Conservation (phyloP, 2,329 filamentous ascomycete species). For the Claviceps arundinis region DNA sequence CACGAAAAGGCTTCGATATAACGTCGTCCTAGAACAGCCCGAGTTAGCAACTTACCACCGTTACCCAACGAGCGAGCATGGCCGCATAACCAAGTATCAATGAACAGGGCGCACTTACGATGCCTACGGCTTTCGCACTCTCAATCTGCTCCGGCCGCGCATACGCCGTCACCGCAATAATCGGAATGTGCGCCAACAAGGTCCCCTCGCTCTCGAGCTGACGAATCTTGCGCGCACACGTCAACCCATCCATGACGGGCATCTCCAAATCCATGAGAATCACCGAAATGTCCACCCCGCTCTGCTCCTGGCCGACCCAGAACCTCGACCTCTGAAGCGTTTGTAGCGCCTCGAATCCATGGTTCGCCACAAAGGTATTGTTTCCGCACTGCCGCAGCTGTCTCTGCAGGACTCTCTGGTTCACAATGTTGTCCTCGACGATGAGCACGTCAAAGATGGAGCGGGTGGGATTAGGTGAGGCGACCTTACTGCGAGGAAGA, state of each 20-base stretch:
- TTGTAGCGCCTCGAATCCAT: constrained; percentile 49
- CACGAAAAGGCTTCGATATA: constrained; percentile 69
- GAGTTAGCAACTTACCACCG: not conserved
- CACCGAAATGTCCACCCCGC: constrained; percentile 44
- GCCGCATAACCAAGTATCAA: too few species aligned
- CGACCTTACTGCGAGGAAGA: not conserved
- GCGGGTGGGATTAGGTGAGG: constrained; percentile 9
- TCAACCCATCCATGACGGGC: constrained; percentile 73
- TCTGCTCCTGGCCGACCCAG: constrained; percentile 35
- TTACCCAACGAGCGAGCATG: too few species aligned
- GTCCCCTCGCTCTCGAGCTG: constrained; percentile 50
- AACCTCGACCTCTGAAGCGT: constrained; percentile 41
- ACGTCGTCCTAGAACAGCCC: constrained; percentile 45
- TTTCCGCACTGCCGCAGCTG: constrained; percentile 49
- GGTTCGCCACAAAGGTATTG: constrained; percentile 49
- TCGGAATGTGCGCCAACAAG: constrained; percentile 54
- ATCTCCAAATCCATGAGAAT: constrained; percentile 75
- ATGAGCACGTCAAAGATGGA: constrained; percentile 43
- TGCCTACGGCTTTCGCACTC: constrained; percentile 57
- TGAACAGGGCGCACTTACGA: constrained; percentile 36
- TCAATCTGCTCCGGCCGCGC: constrained; percentile 61
- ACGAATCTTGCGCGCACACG: constrained; percentile 56
- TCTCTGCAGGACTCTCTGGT: constrained; percentile 49
- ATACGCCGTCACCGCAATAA: constrained; percentile 75
- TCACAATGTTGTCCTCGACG: constrained; percentile 56